Evolutionary conservation across 768 basidiomycete species (phyloP), one percentile per base, ranked within the genome.

Genomic region (Leccinum uliginosum): DNA sequence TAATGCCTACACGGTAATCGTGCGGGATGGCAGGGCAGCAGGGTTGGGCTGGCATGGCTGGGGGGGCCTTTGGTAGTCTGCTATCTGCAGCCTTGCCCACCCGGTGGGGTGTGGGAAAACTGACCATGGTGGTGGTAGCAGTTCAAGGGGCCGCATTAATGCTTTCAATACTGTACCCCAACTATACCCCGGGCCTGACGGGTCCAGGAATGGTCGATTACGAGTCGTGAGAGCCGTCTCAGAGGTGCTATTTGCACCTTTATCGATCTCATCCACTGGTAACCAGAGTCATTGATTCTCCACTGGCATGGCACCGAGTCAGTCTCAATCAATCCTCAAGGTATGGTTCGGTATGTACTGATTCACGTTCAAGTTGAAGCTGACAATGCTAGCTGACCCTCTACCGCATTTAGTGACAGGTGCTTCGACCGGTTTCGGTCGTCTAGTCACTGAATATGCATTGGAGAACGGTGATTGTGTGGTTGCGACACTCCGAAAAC

Each of bases 401-500:
- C 44, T 53, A 54, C n/a, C 27, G n/a, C 27, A 23, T 24, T 12
- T 30, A 77, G 80, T 78, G 30, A 78, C 76, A 26, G 78, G 78
- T 24, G 62, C 76, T 7, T 75, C 73, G 6, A 64, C 71, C 6
- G 76, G 79, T 29, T 71, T 80, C 47, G 79, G 79, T 0, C 73
- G 71, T 17, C 48, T 62, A 11, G 60, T 73, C 35, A 66, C 67
- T 21, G 73, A 76, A 59, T 24, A 15, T 32, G 74, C 69, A n/a
- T 72, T 80, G 26, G 57, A 59, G 23, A 62, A 67, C 2, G 78
- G 78, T n/a, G 76, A 76, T 55, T 69, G 57, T 10, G 78, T 71
- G 26, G 69, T 78, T 49, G 79, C 80, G 17, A 77, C 80, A 15
- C 66, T 78, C 24, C 77, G 80, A 53, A 74, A 66, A 26, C 78